A percentile compares a stretch with the other conserved stretches of the same genome.
These are phyloP conservation scores for Paramecium biaurelia DNA, from an alignment of 73 alveolate species.

Conservation along the genomic window DNA sequence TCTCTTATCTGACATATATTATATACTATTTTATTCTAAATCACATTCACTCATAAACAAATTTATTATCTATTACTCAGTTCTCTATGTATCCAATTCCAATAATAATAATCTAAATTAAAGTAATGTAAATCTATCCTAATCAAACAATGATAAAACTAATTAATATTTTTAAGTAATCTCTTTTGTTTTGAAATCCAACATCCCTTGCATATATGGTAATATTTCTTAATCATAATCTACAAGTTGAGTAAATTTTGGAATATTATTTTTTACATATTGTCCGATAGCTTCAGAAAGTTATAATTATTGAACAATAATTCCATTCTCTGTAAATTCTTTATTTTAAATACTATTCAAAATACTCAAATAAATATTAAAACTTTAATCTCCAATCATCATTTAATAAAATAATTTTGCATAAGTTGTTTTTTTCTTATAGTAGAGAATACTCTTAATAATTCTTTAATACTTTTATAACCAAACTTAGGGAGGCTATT, in stretches of 20 bases:
- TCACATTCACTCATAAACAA: slow-evolving; percentile 10
- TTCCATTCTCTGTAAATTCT: neutral
- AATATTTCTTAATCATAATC: slow-evolving; percentile 22
- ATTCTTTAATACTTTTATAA: neutral
- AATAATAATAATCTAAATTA: neutral
- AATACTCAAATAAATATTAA: neutral
- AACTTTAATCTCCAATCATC: slow-evolving; percentile 26
- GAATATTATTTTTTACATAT: neutral
- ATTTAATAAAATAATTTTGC: slow-evolving; percentile 16
- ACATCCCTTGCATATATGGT: neutral
- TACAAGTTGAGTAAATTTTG: neutral
- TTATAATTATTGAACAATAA: neutral
- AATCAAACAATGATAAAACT: neutral
- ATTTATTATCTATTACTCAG: neutral
- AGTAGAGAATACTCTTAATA: neutral
- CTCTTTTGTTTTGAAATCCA: neutral
- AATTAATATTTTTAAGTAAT: neutral
- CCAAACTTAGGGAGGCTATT: slow-evolving; percentile 32
- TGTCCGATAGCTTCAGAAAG: neutral
- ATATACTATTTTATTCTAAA: neutral
- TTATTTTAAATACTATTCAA: neutral
- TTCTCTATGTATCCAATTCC: neutral
- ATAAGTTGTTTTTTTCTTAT: neutral
- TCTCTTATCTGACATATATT: slow-evolving; percentile 27
- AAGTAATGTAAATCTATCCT: neutral